Base-by-base conservation (phyloP, 2,329 filamentous ascomycete genomes). In the Akanthomyces lecanii region DNA sequence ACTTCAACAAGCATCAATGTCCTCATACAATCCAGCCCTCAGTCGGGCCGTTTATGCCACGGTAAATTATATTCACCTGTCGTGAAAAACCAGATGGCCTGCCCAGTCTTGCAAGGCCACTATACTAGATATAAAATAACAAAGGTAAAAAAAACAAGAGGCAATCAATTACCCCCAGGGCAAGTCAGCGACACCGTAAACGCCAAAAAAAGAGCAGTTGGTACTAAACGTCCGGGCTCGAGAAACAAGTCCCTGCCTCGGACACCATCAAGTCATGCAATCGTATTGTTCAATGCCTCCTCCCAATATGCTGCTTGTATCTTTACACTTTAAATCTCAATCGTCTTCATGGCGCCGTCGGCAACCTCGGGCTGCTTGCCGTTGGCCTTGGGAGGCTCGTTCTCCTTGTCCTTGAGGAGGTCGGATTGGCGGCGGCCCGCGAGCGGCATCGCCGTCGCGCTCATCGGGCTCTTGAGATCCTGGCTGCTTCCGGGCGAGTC, bases 301-400 rank as follows among this genome's bases (percentile, higher is more conserved):
- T 56, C 54, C 36, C 45, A 61, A 42, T 38, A 64, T 61, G 56
- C 56, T 61, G 67, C 66, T 67, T 62, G 61, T 66, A 56, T 65
- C 63, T 61, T 62, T 65, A 52, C 50, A 48, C 66, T 70, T 63
- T 75, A 86, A 69, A 86, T 86, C 73, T 85, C 83, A 73, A 86
- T 86, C 65, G 82, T 84, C 77, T 85, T 86, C 83, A 86, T 84
- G 38, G 77, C 75, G 64, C 80, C 82, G 61, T 84, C 82, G 12
- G 74, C 67, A 45, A 77, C 74, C 61, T 76, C 75, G 8, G 74
- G 70, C 63, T 78, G 73, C 70, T 82, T 82, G 64, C 78, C 79
- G 65, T 79, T 80, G 42, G 70, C 65, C 65, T 78, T 79, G n/a
- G 72, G 71, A 18, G 69, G 62, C 65, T 66, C 64, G 53, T 70